These are phyloP conservation scores for Alternaria triticimaculans DNA, from an alignment of 2,329 filamentous ascomycete genomes.

Conservation along the genomic window DNA sequence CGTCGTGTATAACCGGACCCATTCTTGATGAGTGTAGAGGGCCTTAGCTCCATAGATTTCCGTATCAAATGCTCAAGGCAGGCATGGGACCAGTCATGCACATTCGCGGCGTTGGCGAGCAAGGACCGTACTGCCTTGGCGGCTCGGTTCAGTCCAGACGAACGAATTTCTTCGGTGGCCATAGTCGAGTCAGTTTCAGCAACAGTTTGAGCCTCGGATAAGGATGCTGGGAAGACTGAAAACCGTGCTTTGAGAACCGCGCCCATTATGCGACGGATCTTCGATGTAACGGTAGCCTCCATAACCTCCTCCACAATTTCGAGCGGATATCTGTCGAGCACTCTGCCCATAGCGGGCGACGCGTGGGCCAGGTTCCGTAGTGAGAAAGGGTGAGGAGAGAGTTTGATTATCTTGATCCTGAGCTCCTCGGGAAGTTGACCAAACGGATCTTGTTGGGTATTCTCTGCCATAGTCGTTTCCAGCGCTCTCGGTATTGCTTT, in stretches of 20 bases:
- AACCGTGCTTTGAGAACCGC: constrained; percentile 1
- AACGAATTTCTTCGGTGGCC: not conserved
- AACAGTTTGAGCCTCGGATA: not conserved
- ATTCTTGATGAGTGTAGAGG: constrained; percentile 7
- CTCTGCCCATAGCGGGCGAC: constrained; percentile 9
- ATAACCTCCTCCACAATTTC: constrained; percentile 13
- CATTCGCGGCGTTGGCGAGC: constrained; percentile 4
- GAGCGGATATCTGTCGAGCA: constrained; percentile 14
- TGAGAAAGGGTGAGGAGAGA: constrained; percentile 7
- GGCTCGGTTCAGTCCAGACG: not conserved
- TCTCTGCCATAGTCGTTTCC: not conserved
- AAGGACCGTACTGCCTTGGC: constrained; percentile 3
- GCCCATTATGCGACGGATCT: not conserved
- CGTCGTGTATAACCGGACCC: not conserved
- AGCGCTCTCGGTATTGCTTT: not conserved
- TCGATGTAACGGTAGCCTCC: constrained; percentile 4
- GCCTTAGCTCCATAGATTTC: constrained; percentile 8
- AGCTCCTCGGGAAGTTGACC: constrained; percentile 12
- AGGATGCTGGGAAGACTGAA: not conserved
- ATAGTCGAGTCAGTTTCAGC: not conserved
- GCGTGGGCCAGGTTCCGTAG: constrained; percentile 10
- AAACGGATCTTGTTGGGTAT: constrained; percentile 6
- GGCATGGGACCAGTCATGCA: constrained; percentile 11
- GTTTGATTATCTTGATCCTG: constrained; percentile 8
- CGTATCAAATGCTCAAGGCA: constrained; percentile 16